A percentile compares a stretch with the other conserved stretches of the same genome.
phyloP scores from a whole-genome alignment of 2,329 filamentous ascomycete species.

The Cladosporium sp. region DNA sequence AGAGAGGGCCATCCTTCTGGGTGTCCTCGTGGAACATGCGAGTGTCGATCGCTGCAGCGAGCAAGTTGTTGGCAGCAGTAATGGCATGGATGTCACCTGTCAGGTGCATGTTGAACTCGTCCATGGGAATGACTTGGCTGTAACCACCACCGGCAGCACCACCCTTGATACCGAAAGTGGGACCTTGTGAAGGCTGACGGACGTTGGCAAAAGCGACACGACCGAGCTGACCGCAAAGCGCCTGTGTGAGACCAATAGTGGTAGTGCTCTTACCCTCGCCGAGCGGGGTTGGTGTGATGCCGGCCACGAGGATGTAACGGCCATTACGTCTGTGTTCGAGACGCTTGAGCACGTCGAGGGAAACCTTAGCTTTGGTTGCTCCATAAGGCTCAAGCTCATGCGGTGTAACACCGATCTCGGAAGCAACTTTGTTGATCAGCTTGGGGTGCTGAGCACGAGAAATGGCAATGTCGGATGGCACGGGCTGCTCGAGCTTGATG shows the following conservation, averaged over 20 bases:
- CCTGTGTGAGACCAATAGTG: slow-evolving; percentile 91
- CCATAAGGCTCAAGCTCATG: slow-evolving; percentile 93
- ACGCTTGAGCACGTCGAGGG: slow-evolving; percentile 74
- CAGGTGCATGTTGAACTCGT: slow-evolving; percentile 97
- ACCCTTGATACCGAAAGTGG: slow-evolving; percentile 98
- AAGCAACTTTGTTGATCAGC: slow-evolving; percentile 76
- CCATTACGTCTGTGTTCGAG: slow-evolving; percentile 84
- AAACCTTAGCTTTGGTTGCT: slow-evolving; percentile 92
- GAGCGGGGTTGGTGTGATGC: slow-evolving; percentile 92
- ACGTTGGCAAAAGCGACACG: slow-evolving; percentile 94
- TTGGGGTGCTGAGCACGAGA: slow-evolving; percentile 90
- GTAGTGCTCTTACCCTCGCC: slow-evolving; percentile 98
- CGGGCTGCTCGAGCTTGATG: slow-evolving; percentile 70
- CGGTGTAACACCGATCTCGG: slow-evolving; percentile 81
- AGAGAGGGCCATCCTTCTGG: slow-evolving; percentile 85
- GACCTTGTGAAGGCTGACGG: slow-evolving; percentile 91
- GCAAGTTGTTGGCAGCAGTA: slow-evolving; percentile 91
- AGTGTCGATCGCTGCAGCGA: slow-evolving; percentile 94
- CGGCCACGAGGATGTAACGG: slow-evolving; percentile 86
- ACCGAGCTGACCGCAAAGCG: slow-evolving; percentile 81
- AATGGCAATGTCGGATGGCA: slow-evolving; percentile 93
- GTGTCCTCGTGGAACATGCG: slow-evolving; percentile 98
- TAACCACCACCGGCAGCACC: slow-evolving; percentile 96
- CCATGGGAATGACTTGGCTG: slow-evolving; percentile 99
- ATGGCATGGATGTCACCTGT: slow-evolving; percentile 98